These are phyloP conservation scores for Phytophthora citricola DNA, from an alignment of 352 stramenopile species.

Conservation along the genomic window DNA sequence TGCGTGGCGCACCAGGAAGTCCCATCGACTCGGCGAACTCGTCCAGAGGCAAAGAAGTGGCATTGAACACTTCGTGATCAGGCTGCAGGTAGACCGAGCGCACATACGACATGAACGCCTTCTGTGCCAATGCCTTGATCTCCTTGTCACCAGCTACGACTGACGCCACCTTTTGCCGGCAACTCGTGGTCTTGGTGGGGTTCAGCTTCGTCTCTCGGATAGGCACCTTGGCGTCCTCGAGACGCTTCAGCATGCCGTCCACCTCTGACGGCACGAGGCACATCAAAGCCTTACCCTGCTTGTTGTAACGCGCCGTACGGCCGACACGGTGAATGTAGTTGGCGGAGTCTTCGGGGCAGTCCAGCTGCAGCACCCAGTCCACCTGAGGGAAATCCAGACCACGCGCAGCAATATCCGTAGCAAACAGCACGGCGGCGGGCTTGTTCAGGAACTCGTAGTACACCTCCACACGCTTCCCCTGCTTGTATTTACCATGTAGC, in stretches of 20 bases:
- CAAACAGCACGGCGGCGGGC: constrained; percentile 95
- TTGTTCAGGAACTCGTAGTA: constrained; percentile 99
- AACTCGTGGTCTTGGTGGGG: constrained; percentile 94
- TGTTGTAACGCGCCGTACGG: constrained; percentile 96
- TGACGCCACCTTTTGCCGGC: constrained; percentile 92
- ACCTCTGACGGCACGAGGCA: constrained; percentile 93
- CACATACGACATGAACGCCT: constrained; percentile 99
- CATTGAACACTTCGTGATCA: constrained; percentile 95
- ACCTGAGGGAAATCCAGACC: constrained; percentile 99
- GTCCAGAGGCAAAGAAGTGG: constrained; percentile 90
- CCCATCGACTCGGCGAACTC: constrained; percentile 95
- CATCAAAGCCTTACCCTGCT: constrained; percentile 93
- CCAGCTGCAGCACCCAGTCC: constrained; percentile 98
- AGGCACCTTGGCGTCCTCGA: constrained; percentile 94
- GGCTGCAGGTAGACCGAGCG: constrained; percentile 96
- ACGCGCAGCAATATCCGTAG: constrained; percentile 98
- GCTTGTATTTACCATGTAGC: constrained; percentile 99
- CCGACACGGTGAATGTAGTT: constrained; percentile 99
- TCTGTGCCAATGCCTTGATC: constrained; percentile 96
- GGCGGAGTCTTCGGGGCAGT: constrained; percentile 97
- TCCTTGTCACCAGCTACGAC: constrained; percentile 94
- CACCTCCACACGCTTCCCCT: constrained; percentile 97
- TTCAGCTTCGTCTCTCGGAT: constrained; percentile 98
- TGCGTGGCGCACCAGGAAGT: constrained; percentile 92
- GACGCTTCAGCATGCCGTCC: constrained; percentile 82